A percentile compares a stretch with the other conserved stretches of the same genome.
phyloP scores from a whole-genome alignment of 192 early-diverging fungal species.

The Pilaira anomala region DNA sequence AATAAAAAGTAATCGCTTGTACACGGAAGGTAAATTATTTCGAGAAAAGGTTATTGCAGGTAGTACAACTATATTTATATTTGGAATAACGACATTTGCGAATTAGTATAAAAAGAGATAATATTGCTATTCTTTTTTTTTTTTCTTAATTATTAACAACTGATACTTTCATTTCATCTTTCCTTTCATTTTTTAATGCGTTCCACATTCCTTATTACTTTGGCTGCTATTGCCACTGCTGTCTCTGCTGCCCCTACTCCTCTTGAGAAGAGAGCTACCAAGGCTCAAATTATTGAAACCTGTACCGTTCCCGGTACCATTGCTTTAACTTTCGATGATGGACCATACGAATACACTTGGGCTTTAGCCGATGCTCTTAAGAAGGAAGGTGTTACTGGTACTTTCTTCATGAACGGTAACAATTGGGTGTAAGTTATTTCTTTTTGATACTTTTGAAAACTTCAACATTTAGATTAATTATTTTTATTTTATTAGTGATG shows the following conservation, averaged over 20 bases:
- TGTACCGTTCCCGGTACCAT: conserved; percentile 36
- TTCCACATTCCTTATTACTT: conserved; percentile 6
- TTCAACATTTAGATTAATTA: background rate
- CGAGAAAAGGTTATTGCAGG: no score
- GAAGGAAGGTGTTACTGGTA: conserved; percentile 37
- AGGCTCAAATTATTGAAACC: background rate
- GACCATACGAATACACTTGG: conserved; percentile 32
- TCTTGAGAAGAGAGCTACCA: conserved; percentile 12
- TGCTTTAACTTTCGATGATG: conserved; percentile 64
- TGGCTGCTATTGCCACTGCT: conserved; percentile 17
- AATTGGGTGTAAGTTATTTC: conserved; percentile 45
- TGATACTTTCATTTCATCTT: background rate
- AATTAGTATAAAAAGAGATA: background rate
- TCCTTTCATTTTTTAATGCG: conserved; percentile 7
- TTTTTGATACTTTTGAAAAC: background rate
- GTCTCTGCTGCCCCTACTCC: conserved; percentile 10
- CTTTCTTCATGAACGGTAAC: conserved; percentile 70
- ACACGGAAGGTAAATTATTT: no score
- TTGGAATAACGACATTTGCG: no score
- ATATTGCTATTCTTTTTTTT: background rate
- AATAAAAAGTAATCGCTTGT: no score
- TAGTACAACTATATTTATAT: no score
- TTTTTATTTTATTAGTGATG: conserved; percentile 13
- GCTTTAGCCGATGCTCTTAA: conserved; percentile 24
- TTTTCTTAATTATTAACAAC: background rate